Evolutionary conservation across 441 rosid genomes (phyloP).

Genomic region (Raphanus hybrid): DNA sequence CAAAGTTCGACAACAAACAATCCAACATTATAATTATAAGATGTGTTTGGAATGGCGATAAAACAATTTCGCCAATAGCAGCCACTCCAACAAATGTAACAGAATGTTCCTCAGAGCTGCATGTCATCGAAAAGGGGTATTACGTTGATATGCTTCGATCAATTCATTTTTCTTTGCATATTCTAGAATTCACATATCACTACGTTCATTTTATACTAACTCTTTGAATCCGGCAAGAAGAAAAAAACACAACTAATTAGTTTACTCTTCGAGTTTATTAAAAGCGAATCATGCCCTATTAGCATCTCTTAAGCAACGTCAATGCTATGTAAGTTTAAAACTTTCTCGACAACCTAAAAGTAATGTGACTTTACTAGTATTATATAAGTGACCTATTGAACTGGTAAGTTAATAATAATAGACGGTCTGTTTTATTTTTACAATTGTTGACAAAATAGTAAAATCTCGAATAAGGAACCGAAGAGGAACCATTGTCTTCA

Average conservation of each 20-base stretch:
- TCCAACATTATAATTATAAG: neutral
- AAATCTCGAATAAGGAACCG: neutral
- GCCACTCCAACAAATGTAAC: neutral
- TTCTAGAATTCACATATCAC: neutral
- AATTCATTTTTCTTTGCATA: neutral
- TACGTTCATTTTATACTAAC: neutral
- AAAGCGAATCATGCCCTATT: neutral
- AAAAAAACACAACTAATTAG: neutral
- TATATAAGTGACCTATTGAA: too few species aligned
- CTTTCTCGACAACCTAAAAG: neutral
- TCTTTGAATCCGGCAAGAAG: neutral
- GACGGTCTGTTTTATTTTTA: too few species aligned
- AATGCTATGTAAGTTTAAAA: neutral
- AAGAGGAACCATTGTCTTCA: slow-evolving; percentile 4
- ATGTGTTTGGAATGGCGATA: too few species aligned
- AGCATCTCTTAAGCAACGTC: neutral
- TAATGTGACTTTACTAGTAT: neutral
- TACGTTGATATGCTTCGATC: neutral
- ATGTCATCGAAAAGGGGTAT: neutral
- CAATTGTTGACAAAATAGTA: too few species aligned
- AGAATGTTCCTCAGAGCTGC: neutral
- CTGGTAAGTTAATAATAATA: too few species aligned
- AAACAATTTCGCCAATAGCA: too few species aligned
- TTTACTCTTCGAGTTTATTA: neutral
- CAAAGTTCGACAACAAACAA: neutral